Conservation (phyloP, 2,329 filamentous ascomycete genomes). For the Pochonia chlamydosporia region DNA sequence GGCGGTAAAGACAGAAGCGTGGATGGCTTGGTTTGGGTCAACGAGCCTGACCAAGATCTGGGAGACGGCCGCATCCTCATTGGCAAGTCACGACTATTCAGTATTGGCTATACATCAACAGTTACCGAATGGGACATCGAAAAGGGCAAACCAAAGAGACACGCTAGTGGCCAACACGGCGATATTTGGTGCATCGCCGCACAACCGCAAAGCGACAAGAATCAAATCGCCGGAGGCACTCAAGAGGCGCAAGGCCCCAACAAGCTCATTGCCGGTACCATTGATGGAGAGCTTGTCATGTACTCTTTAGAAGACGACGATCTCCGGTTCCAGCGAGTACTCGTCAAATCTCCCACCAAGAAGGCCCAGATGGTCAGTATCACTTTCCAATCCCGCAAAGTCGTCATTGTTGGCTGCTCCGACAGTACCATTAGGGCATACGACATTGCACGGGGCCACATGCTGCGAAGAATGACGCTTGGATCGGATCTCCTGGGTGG, state of each 20-base stretch:
- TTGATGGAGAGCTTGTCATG: slow-evolving; percentile 82
- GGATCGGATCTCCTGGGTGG: slow-evolving; percentile 73
- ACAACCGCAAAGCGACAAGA: slow-evolving; percentile 53
- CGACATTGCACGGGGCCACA: slow-evolving; percentile 72
- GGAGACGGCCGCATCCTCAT: slow-evolving; percentile 54
- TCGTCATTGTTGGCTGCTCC: slow-evolving; percentile 86
- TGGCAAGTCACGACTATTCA: slow-evolving; percentile 83
- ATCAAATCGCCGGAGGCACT: slow-evolving; percentile 8
- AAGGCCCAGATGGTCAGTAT: slow-evolving; percentile 87
- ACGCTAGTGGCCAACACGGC: slow-evolving; percentile 87
- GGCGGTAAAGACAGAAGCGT: slow-evolving; percentile 82
- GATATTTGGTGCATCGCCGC: slow-evolving; percentile 95
- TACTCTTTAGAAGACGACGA: slow-evolving; percentile 83
- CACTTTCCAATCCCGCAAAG: slow-evolving; percentile 77
- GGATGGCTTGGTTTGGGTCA: slow-evolving; percentile 87
- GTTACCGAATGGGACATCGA: slow-evolving; percentile 94
- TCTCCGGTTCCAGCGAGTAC: slow-evolving; percentile 69
- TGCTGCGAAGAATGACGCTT: slow-evolving; percentile 77
- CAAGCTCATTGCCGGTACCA: slow-evolving; percentile 80
- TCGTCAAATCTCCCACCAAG: slow-evolving; percentile 73
- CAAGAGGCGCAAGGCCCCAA: slow-evolving; percentile 31
- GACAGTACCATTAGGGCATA: slow-evolving; percentile 92
- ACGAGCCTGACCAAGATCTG: slow-evolving; percentile 69
- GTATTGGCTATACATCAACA: slow-evolving; percentile 86
- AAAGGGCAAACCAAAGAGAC: slow-evolving; percentile 68